Percentiles rank a stretch among this genome's conserved stretches.
phyloP scores from a whole-genome alignment of 768 basidiomycete species.

The Mycena filopes region DNA sequence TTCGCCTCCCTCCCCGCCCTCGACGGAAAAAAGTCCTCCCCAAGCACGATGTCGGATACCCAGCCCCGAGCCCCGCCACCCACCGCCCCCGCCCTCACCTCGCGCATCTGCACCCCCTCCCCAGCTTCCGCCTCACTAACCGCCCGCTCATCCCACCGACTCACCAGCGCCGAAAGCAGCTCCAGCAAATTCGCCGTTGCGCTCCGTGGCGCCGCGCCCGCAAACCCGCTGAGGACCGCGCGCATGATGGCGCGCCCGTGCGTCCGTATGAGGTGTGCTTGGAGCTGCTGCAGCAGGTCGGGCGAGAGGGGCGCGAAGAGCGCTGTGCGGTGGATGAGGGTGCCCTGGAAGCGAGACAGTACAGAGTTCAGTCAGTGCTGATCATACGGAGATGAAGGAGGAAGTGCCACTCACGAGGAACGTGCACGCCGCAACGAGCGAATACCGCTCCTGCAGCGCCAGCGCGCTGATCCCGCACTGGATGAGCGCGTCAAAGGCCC shows the following conservation, averaged over 20 bases:
- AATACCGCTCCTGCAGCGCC: slow-evolving; percentile 84
- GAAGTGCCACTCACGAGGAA: slow-evolving; percentile 72
- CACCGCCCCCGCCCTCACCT: slow-evolving; percentile 40
- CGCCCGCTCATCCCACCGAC: slow-evolving; percentile 63
- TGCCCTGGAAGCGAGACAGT: too few species aligned
- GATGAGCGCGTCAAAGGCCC: slow-evolving; percentile 73
- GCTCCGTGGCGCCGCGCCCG: slow-evolving; percentile 85
- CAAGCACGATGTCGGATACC: slow-evolving; percentile 78
- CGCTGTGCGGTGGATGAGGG: slow-evolving; percentile 74
- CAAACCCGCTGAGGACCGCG: slow-evolving; percentile 83
- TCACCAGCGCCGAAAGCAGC: slow-evolving; percentile 74
- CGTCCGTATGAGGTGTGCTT: slow-evolving; percentile 58
- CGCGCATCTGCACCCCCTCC: too few species aligned
- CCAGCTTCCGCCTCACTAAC: slow-evolving; percentile 42
- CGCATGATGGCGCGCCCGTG: slow-evolving; percentile 78
- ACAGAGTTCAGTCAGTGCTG: too few species aligned
- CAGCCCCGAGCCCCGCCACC: slow-evolving; percentile 61
- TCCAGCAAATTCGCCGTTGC: slow-evolving; percentile 88
- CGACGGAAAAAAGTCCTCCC: slow-evolving; percentile 79
- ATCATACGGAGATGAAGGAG: background rate
- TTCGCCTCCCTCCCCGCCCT: slow-evolving; percentile 82
- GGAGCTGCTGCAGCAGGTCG: slow-evolving; percentile 53
- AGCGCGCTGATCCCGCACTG: slow-evolving; percentile 75
- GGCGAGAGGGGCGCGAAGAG: slow-evolving; percentile 68
- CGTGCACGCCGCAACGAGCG: slow-evolving; percentile 81